Evolutionary conservation across 2,329 filamentous ascomycete species (phyloP).

Genomic region (Thelonectria olida): DNA sequence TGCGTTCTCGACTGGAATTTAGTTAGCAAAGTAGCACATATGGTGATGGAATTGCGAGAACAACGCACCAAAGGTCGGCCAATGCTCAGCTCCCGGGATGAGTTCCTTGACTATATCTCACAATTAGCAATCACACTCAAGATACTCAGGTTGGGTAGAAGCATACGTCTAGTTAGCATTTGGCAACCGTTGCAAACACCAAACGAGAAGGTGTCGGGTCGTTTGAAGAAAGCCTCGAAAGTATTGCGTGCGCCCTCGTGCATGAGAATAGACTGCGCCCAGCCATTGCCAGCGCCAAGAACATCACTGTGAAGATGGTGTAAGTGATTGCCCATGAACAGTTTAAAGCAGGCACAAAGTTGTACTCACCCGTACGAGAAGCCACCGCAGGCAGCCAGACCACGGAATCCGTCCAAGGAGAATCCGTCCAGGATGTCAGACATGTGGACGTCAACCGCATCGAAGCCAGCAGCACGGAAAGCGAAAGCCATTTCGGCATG

Average conservation of each 20-base stretch:
- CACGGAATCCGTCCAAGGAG: slow-evolving; percentile 83
- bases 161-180: slow-evolving; percentile 75
- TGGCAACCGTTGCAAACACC: slow-evolving; percentile 99
- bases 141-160: neutral
- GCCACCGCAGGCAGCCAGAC: slow-evolving; percentile 93
- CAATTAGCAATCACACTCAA: slow-evolving; percentile 1
- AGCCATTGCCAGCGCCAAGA: slow-evolving; percentile 92
- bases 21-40: slow-evolving; percentile 17
- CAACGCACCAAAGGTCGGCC: slow-evolving; percentile 67
- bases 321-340: slow-evolving; percentile 6
- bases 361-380: slow-evolving; percentile 86
- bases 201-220: slow-evolving; percentile 88
- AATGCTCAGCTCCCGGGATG: slow-evolving; percentile 40
- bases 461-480: slow-evolving; percentile 90
- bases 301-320: slow-evolving; percentile 56
- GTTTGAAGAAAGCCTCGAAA: slow-evolving; percentile 86
- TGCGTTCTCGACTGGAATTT: slow-evolving; percentile 72
- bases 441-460: slow-evolving; percentile 95
- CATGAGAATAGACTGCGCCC: slow-evolving; percentile 92
- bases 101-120: slow-evolving; percentile 35
- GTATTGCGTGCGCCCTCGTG: slow-evolving; percentile 79
- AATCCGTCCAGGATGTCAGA: slow-evolving; percentile 85
- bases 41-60: neutral
- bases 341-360: neutral
- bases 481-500: slow-evolving; percentile 98